These are phyloP conservation scores for Tolypocladium paradoxum DNA, from an alignment of 2,329 filamentous ascomycete genomes.

Conservation along the genomic window DNA sequence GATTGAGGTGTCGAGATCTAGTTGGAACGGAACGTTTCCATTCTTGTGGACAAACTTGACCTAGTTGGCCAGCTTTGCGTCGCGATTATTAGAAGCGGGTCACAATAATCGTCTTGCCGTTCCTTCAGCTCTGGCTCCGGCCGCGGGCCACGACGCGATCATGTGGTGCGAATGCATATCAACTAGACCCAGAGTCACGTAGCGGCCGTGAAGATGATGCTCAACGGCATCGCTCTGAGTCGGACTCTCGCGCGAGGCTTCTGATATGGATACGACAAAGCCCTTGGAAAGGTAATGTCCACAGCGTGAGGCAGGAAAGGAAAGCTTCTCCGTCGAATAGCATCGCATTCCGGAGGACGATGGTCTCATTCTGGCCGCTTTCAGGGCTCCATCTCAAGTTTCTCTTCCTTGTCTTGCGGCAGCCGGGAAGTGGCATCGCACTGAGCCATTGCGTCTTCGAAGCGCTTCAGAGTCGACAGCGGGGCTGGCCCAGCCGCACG, in stretches of 20 bases:
- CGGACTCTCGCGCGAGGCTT: not conserved
- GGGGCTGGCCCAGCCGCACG: not conserved
- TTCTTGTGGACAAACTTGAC: not conserved
- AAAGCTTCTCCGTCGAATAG: not conserved
- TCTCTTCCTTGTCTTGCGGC: not conserved
- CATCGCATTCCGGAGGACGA: not conserved
- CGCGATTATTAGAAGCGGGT: conserved; percentile 9
- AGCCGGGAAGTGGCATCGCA: not conserved
- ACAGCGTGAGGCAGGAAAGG: not conserved
- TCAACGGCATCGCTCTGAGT: conserved; percentile 8
- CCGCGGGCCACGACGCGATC: conserved; percentile 20
- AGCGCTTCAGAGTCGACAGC: not conserved
- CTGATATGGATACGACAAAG: not conserved
- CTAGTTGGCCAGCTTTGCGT: not conserved
- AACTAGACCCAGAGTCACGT: conserved; percentile 32
- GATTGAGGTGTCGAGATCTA: conserved; percentile 29
- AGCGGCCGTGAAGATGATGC: conserved; percentile 23
- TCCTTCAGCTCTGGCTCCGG: conserved; percentile 9
- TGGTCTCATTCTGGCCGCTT: not conserved
- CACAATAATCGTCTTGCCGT: conserved; percentile 5
- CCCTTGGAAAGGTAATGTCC: not conserved
- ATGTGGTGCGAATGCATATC: conserved; percentile 36
- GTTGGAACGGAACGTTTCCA: conserved; percentile 10
- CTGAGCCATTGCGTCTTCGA: not conserved
- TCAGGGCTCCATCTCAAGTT: not conserved